Conservation (phyloP, 164 flowering plant genomes). For the Vitis rotundifolia region DNA sequence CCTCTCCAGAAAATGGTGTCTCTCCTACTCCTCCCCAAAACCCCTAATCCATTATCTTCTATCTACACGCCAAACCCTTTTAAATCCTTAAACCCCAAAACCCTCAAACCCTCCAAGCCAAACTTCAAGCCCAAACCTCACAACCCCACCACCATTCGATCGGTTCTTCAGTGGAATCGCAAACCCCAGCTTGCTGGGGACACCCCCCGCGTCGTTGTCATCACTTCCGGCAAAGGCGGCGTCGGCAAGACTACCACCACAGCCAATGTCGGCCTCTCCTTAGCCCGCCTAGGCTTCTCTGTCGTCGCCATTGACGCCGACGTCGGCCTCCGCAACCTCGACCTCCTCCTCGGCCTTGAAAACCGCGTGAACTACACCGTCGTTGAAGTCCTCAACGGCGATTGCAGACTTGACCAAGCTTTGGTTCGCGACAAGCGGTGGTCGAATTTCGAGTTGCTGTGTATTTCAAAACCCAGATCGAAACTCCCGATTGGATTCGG, state of each 20-base stretch:
- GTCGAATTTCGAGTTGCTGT: conserved; percentile 86
- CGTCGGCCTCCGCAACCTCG: conserved; percentile 95
- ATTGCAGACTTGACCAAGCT: conserved; percentile 93
- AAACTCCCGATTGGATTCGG: conserved; percentile 90
- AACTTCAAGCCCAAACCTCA: background rate
- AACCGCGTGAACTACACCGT: conserved; percentile 95
- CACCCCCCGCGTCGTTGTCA: conserved; percentile 90
- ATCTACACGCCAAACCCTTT: conserved; percentile 5
- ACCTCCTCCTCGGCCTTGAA: conserved; percentile 89
- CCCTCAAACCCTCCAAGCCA: conserved; percentile 18
- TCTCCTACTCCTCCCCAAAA: conserved; percentile 10
- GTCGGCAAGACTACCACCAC: conserved; percentile 99
- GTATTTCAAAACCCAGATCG: conserved; percentile 93
- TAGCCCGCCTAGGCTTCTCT: conserved; percentile 92
- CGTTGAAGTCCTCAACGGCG: conserved; percentile 92
- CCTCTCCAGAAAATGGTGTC: conserved; percentile 9
- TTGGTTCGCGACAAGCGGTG: conserved; percentile 87
- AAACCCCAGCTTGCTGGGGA: conserved; percentile 77
- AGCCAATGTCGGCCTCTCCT: conserved; percentile 86
- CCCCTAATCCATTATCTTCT: conserved; percentile 9
- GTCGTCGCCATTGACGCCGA: conserved; percentile 97
- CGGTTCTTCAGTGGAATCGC: conserved; percentile 81
- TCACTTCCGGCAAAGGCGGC: conserved; percentile 99
- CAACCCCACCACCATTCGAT: conserved; percentile 16
- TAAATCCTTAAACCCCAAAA: conserved; percentile 8